phyloP scores from a whole-genome alignment of 257 asterid genomes.

The Solanum pinnatisectum region DNA sequence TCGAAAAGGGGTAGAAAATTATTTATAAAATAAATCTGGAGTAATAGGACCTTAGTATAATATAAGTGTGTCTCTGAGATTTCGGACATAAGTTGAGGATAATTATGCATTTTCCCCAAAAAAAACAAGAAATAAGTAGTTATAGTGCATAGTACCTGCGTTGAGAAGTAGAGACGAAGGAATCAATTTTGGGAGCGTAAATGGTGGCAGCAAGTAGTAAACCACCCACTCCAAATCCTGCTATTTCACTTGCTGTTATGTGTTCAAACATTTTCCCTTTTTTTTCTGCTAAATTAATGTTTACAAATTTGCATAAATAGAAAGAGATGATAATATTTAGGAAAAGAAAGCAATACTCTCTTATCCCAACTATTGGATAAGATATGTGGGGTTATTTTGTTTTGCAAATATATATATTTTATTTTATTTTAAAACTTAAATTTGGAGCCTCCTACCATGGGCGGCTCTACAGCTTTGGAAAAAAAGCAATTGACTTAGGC shows the following conservation, averaged over 20 bases:
- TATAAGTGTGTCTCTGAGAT: no score
- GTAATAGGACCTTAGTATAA: no score
- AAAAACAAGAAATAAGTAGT: neutral
- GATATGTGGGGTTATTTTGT: neutral
- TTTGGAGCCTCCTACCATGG: no score
- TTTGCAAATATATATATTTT: neutral
- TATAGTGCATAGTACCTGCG: constrained; percentile 42
- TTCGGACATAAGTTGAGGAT: no score
- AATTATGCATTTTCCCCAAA: no score
- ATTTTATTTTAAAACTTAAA: no score
- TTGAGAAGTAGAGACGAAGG: constrained; percentile 66
- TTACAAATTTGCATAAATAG: neutral
- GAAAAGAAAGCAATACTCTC: neutral
- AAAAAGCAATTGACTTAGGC: no score
- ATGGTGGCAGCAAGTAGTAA: constrained; percentile 69
- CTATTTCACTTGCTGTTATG: constrained; percentile 77
- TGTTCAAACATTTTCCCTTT: constrained; percentile 52
- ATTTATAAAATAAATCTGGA: no score
- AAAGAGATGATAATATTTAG: neutral
- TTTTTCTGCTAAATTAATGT: neutral
- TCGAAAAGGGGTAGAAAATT: no score
- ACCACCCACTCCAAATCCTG: constrained; percentile 84
- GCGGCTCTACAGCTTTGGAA: no score
- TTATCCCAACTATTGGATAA: neutral
- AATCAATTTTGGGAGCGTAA: constrained; percentile 74